A percentile compares a stretch with the other conserved stretches of the same genome.
Evolutionary conservation across 371 early-diverging fungal species (phyloP).

Genomic region (Mortierella sp.): DNA sequence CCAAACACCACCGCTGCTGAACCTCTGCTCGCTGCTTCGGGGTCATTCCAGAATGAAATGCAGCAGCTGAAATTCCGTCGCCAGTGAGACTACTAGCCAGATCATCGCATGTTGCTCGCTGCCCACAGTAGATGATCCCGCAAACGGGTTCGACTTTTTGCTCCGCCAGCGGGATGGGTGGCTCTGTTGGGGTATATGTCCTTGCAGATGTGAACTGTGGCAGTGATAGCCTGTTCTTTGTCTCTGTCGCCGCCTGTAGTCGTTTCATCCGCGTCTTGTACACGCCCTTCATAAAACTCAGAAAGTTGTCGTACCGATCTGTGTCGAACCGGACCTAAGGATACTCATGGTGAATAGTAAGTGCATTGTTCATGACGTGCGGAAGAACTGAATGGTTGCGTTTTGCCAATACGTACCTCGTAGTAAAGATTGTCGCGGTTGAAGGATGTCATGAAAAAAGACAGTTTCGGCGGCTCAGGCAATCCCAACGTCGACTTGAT

Average conservation of each 20-base stretch:
- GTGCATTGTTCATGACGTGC: not conserved
- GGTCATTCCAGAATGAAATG: constrained; percentile 56
- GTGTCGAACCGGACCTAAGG: constrained; percentile 44
- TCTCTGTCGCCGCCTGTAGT: not conserved
- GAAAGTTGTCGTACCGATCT: constrained; percentile 43
- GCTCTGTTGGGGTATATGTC: not conserved
- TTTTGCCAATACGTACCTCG: constrained; percentile 16
- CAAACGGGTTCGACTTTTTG: constrained; percentile 30
- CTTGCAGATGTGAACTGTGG: not conserved
- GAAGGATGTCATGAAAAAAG: constrained; percentile 36
- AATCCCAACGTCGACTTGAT: constrained; percentile 70
- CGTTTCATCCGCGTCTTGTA: constrained; percentile 31
- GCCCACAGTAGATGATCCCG: constrained; percentile 55
- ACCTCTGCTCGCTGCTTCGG: constrained; percentile 39
- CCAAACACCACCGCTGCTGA: constrained; percentile 42
- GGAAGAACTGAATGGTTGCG: not conserved
- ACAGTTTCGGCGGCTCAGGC: constrained; percentile 27
- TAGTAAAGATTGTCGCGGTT: constrained; percentile 49
- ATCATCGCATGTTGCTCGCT: constrained; percentile 42
- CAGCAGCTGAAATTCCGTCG: constrained; percentile 50
- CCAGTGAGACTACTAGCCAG: constrained; percentile 29
- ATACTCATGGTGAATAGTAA: not conserved
- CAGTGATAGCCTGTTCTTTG: not conserved
- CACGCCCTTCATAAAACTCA: constrained; percentile 24
- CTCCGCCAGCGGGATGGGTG: not conserved